A percentile compares a stretch with the other conserved stretches of the same genome.
phyloP scores from a whole-genome alignment of 306 rosid species.

The Glycine soja region DNA sequence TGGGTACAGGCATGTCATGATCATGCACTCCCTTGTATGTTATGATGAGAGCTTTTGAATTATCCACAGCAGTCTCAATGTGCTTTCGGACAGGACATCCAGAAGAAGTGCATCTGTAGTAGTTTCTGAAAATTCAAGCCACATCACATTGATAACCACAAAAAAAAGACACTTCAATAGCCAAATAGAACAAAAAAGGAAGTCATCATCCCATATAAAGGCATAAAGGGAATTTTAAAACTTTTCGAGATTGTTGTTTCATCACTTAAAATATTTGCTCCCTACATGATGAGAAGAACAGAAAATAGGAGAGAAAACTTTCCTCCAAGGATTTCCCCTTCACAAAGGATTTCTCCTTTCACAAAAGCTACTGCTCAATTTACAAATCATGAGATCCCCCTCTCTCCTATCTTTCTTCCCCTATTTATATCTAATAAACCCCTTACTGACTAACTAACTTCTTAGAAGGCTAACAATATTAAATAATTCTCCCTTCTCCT shows the following conservation, averaged over 20 bases:
- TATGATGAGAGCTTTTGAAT: slow-evolving; percentile 65
- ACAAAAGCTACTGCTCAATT: no score
- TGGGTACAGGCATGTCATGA: slow-evolving; percentile 91
- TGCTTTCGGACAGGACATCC: slow-evolving; percentile 93
- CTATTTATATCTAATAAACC: no score
- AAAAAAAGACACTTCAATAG: not conserved
- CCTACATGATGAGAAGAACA: no score
- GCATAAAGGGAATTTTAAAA: not conserved
- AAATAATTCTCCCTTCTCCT: no score
- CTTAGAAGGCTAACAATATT: no score
- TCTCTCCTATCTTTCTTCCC: no score
- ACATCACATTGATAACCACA: slow-evolving; percentile 28
- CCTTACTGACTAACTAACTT: no score
- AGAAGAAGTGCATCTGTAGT: slow-evolving; percentile 90
- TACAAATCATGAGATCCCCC: no score
- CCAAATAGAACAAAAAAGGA: not conserved
- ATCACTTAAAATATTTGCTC: no score
- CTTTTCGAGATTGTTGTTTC: not conserved
- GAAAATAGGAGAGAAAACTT: no score
- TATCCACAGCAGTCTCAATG: slow-evolving; percentile 73
- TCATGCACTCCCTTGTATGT: slow-evolving; percentile 90
- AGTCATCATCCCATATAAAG: not conserved
- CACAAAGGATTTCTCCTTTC: no score
- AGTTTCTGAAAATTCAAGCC: slow-evolving; percentile 66
- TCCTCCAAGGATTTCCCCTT: no score